Percentiles rank a stretch among this genome's conserved stretches.
These are phyloP conservation scores for Globisporangium nagaii DNA, from an alignment of 352 stramenopile species.

Conservation along the genomic window DNA sequence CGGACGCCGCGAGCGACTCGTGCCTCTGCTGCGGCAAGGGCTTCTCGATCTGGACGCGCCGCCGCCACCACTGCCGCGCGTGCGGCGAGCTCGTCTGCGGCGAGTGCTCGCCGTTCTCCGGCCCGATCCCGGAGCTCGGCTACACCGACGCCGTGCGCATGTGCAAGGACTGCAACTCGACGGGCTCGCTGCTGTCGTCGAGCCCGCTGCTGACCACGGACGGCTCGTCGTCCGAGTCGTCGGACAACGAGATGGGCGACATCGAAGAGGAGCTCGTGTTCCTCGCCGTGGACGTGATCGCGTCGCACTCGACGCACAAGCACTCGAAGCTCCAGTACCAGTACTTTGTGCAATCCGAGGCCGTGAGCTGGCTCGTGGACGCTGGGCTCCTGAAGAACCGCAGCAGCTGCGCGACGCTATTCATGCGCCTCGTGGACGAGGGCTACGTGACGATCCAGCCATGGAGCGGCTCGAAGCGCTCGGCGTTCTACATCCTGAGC, in stretches of 20 bases:
- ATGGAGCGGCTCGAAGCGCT: slow-evolving; percentile 38
- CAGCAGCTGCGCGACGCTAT: slow-evolving; percentile 41
- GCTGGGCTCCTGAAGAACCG: slow-evolving; percentile 56
- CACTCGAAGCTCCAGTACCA: slow-evolving; percentile 73
- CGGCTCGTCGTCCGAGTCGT: slow-evolving; percentile 35
- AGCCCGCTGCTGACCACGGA: slow-evolving; percentile 17
- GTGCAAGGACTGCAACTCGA: slow-evolving; percentile 56
- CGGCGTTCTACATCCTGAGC: slow-evolving; percentile 66
- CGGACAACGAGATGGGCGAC: slow-evolving; percentile 50
- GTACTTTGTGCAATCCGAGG: slow-evolving; percentile 83
- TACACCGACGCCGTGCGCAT: slow-evolving; percentile 70
- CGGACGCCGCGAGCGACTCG: slow-evolving; percentile 62
- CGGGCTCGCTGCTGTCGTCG: slow-evolving; percentile 8
- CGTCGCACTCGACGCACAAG: slow-evolving; percentile 59
- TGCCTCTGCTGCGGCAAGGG: slow-evolving; percentile 60
- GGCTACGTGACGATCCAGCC: slow-evolving; percentile 69
- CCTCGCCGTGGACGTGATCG: slow-evolving; percentile 58
- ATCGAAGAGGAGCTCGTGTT: slow-evolving; percentile 58
- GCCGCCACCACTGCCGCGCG: slow-evolving; percentile 74
- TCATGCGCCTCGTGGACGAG: slow-evolving; percentile 61
- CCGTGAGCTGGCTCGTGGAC: slow-evolving; percentile 79
- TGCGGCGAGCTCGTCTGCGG: slow-evolving; percentile 75
- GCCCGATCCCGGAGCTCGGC: slow-evolving; percentile 51
- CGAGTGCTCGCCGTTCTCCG: slow-evolving; percentile 60
- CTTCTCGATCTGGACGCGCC: slow-evolving; percentile 70